Evolutionary conservation across 2,329 filamentous ascomycete species (phyloP).

Genomic region (Ilyonectria sp.): DNA sequence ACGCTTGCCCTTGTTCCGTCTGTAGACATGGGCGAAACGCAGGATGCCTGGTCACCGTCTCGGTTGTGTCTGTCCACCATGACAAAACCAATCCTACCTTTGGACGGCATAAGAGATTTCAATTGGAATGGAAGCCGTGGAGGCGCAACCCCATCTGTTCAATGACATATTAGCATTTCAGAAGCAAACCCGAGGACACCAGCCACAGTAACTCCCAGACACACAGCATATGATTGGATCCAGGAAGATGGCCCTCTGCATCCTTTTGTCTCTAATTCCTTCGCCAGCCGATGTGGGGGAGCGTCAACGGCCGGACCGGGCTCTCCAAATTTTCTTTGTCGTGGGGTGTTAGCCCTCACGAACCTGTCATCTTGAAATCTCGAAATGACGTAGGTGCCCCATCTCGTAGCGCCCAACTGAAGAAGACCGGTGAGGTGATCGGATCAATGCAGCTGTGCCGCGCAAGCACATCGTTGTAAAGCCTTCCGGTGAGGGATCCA

Average conservation of each 20-base stretch:
- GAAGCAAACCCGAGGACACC: neutral
- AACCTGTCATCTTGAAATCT: conserved; percentile 20
- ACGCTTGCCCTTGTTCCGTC: neutral
- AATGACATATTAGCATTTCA: neutral
- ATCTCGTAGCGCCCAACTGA: conserved; percentile 6
- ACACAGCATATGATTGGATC: conserved; percentile 2
- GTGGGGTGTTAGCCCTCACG: conserved; percentile 11
- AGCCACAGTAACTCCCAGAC: neutral
- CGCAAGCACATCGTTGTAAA: conserved; percentile 15
- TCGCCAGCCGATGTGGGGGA: neutral
- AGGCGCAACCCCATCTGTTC: neutral
- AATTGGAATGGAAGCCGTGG: neutral
- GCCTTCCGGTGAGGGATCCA: conserved; percentile 15
- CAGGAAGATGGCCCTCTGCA: conserved; percentile 8
- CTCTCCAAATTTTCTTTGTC: conserved; percentile 6
- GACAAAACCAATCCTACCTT: neutral
- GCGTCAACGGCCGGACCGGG: conserved; percentile 5
- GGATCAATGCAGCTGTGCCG: conserved; percentile 3
- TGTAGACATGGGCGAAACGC: neutral
- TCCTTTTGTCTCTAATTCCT: conserved; percentile 13
- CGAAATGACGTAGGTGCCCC: conserved; percentile 24
- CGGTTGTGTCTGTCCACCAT: neutral
- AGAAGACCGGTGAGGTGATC: conserved; percentile 12
- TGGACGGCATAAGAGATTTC: neutral
- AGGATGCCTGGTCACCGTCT: neutral